A percentile compares a stretch with the other conserved stretches of the same genome.
Conservation (phyloP, 495 filamentous ascomycete genomes). For the Penicillium salamii region DNA sequence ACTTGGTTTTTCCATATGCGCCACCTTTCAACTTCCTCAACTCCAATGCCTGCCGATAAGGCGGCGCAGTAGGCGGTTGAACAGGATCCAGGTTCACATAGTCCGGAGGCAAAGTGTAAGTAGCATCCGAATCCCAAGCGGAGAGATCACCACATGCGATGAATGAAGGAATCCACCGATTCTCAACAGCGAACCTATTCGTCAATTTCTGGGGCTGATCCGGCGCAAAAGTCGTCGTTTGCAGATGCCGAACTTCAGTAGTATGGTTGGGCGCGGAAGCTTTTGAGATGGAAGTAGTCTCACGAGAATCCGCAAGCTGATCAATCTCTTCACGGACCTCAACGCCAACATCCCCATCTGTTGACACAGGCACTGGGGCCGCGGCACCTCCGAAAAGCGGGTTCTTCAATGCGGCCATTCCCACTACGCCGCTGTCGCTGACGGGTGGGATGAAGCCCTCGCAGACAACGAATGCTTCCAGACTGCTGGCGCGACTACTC, state of each 20-base stretch:
- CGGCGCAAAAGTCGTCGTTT: conserved; percentile 22
- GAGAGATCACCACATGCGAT: conserved; percentile 96
- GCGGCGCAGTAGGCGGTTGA: conserved; percentile 94
- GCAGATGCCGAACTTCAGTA: conserved; percentile 27
- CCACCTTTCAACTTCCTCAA: conserved; percentile 73
- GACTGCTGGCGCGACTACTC: conserved; percentile 86
- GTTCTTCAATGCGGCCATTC: conserved; percentile 42
- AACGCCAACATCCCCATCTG: conserved; percentile 59
- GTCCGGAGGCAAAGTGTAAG: conserved; percentile 76
- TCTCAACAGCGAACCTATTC: conserved; percentile 36
- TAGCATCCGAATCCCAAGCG: conserved; percentile 89
- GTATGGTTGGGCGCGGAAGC: conserved; percentile 10
- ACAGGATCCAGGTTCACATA: conserved; percentile 84
- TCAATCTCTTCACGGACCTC: conserved; percentile 56
- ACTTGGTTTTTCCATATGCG: conserved; percentile 76
- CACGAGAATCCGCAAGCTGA: conserved; percentile 33
- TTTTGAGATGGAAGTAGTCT: background rate
- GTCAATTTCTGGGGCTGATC: conserved; percentile 23
- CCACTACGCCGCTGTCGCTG: conserved; percentile 28
- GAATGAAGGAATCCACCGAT: conserved; percentile 87
- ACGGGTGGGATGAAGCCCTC: conserved; percentile 68
- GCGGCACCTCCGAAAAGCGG: conserved; percentile 46
- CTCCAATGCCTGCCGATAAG: conserved; percentile 88
- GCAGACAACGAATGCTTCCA: conserved; percentile 96
- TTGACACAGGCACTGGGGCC: conserved; percentile 28